Conservation (phyloP, 768 basidiomycete genomes). For the Rubroboletus pulcherrimus region DNA sequence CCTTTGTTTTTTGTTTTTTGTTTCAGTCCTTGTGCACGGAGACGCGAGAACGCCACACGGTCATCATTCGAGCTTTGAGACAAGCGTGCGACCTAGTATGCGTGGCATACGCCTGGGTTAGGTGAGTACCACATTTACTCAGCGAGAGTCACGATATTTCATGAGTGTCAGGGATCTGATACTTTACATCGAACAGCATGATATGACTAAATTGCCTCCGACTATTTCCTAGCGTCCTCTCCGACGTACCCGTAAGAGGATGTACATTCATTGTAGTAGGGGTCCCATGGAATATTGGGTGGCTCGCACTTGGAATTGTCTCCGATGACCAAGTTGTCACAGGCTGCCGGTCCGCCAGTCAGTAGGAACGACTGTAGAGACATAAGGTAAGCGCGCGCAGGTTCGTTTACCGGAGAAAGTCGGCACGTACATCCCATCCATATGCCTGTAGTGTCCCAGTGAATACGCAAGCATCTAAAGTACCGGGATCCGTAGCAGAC, state of each 20-base stretch:
- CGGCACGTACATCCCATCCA: background rate
- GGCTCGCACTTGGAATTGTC: constrained; percentile 1
- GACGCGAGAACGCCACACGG: background rate
- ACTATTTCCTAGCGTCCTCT: background rate
- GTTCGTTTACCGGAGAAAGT: background rate
- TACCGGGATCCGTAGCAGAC: background rate
- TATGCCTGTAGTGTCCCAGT: background rate
- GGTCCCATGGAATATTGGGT: background rate
- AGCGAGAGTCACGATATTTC: background rate
- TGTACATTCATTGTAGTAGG: background rate
- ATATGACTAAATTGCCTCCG: background rate
- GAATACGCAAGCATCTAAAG: background rate
- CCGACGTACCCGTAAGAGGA: background rate
- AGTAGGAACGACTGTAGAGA: background rate
- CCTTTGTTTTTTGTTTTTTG: background rate
- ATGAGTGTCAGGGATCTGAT: background rate
- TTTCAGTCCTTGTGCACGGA: background rate
- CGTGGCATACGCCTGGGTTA: background rate
- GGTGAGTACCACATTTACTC: background rate
- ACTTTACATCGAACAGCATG: background rate
- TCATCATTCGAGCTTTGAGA: background rate
- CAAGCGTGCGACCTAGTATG: background rate
- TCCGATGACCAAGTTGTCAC: background rate
- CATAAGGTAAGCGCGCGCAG: background rate
- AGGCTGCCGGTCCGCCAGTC: background rate